Evolutionary conservation across 2,329 filamentous ascomycete species (phyloP), one percentile per base, ranked within the genome.

Genomic region (Neocatenulostroma microsporum): DNA sequence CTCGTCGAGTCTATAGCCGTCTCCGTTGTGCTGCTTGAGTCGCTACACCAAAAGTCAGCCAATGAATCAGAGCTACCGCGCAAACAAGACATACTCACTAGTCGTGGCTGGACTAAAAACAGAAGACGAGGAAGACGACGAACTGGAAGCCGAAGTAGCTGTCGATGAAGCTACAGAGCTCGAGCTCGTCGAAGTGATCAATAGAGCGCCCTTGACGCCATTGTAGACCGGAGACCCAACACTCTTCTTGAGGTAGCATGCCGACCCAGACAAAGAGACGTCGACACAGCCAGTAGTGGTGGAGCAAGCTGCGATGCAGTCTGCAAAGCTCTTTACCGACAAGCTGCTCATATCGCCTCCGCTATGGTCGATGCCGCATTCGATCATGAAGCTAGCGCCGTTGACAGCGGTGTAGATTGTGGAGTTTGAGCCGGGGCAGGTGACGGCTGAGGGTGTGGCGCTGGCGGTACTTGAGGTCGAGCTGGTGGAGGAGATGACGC

Each of bases 331-430:
- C 25, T 31, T 42, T 15, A 50, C 53, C 23, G 36, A 36, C 5
- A 46, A 31, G 19, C 40, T 41, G 8, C 36, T 37, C 31, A 59
- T 35, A 36, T 60, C 55, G 12, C 54, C 53, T 14, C 51, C 54
- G 12, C 34, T 15, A 37, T 55, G 53, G 37, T 60, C 57, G 33
- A 54, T 51, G 24, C 51, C 51, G 31, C 57, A 60, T 32, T 56
- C 49, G 28, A 56, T 44, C 14, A 46, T 32, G 35, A 49, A 56
- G 21, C 38, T 40, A 18, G 42, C 26, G 25, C 48, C 49, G 18
- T 42, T 43, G 3, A 37, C 32, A 13, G 31, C 30, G 4, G 32
- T 41, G 34, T 41, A 48, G 1, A 13, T 17, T 5, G 29, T 31
- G 5, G 29, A 31, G 18, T 34, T 25, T 10, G 31, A 34, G 6